Evolutionary conservation across 345 rosid genomes (phyloP), one percentile per base, ranked within the genome.

Genomic region (Arabis alpina): DNA sequence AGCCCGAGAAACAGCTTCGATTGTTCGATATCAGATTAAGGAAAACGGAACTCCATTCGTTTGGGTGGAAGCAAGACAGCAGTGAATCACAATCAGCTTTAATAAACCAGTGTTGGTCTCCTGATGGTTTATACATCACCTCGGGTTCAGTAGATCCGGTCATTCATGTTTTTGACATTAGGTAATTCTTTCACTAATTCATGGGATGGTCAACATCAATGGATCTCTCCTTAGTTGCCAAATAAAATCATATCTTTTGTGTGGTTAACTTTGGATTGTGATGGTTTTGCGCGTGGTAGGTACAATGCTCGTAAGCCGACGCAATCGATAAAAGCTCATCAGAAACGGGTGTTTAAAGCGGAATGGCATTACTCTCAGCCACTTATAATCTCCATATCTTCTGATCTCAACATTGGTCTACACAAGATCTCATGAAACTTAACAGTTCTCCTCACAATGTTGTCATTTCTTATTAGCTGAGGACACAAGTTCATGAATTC

Each of bases 101-200:
- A 77, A 93, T 87, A 67, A 91, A 91, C 71, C 98, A 91, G 72
- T 79, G 89, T 39, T 91, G 98, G 98, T 93, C 97, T 71, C 92
- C 96, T 7, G 98, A 90, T 72, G 98, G 98, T 51, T 71, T 86
- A 60, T 83, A 80, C 65, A 63, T 90, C 30, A 56, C 96, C 5
- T 93, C 98, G 43, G 98, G 98, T 49, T 90, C 97, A n/a, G 97
- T 85, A 3, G 98, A 93, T 40, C 98, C 98, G 11, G 72, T 84
- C 45, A 88, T 93, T 64, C 98, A 93, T 75, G 50, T 93, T 41
- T 93, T 93, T 48, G 98, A 93, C 70, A 86, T 93, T 67, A 83
- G 98, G 83, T 86, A 83, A 51, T 23, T 30, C 23, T 30, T 23
- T 6, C 15, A 36, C 3, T 36, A 5, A 6, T 5, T 32, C 37